Conservation (phyloP, 495 filamentous ascomycete species). For the Xylaria venustula region DNA sequence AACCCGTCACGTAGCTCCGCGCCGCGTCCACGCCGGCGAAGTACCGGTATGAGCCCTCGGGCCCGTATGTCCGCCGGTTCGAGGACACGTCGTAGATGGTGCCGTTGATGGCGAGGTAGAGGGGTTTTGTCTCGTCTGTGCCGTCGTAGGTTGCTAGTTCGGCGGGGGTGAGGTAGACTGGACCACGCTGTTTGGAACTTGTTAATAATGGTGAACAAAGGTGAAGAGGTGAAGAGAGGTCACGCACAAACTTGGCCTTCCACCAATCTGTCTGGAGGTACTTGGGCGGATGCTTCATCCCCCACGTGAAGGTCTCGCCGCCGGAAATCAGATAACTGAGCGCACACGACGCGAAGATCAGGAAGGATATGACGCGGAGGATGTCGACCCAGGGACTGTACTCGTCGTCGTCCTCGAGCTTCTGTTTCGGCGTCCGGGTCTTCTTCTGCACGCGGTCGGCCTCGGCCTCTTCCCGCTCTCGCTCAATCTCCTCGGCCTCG, state of each 20-base stretch:
- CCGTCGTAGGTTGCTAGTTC: constrained; percentile 79
- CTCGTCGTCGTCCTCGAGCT: constrained; percentile 41
- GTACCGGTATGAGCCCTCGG: constrained; percentile 82
- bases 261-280: constrained; percentile 62
- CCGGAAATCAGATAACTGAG: constrained; percentile 79
- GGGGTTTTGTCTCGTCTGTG: constrained; percentile 66
- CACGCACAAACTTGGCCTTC: constrained; percentile 60
- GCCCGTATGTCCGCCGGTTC: constrained; percentile 76
- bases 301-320: constrained; percentile 60
- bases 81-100: constrained; percentile 89
- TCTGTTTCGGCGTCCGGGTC: constrained; percentile 23
- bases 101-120: constrained; percentile 92
- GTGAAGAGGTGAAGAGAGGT: neutral
- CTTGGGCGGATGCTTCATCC: constrained; percentile 61
- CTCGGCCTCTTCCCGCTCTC: constrained; percentile 14
- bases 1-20: constrained; percentile 93
- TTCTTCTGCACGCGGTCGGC: constrained; percentile 20
- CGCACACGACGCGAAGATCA: constrained; percentile 65
- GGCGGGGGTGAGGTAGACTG: constrained; percentile 63
- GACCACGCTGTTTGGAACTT: constrained; percentile 25
- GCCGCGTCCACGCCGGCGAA: constrained; percentile 87
- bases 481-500: constrained; percentile 28
- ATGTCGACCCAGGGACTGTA: constrained; percentile 62
- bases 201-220: neutral
- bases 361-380: constrained; percentile 67